A percentile compares a stretch with the other conserved stretches of the same genome.
These are phyloP conservation scores for Astraeus odoratus DNA, from an alignment of 768 basidiomycete genomes.

Conservation along the genomic window DNA sequence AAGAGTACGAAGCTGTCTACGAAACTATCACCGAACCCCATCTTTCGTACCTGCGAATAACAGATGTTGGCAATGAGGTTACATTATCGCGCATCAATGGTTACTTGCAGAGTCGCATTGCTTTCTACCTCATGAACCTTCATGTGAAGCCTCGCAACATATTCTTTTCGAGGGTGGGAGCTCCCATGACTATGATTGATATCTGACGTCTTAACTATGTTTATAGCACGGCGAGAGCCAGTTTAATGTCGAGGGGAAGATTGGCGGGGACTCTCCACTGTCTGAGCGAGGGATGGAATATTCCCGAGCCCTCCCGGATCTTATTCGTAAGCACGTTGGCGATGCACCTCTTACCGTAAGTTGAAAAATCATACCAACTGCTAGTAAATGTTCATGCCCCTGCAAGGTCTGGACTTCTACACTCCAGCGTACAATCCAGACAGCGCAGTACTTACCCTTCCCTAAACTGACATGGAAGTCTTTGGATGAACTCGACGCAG, in stretches of 20 bases:
- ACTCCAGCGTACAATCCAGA: slow-evolving; percentile 86
- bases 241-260: slow-evolving; percentile 93
- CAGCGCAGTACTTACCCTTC: slow-evolving; percentile 74
- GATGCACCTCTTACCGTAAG: slow-evolving; percentile 78
- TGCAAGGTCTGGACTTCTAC: slow-evolving; percentile 99
- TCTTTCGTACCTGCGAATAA: slow-evolving; percentile 85
- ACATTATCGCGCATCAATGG: slow-evolving; percentile 84
- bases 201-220: slow-evolving; percentile 3
- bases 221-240: slow-evolving; percentile 93
- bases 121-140: slow-evolving; percentile 97
- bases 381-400: slow-evolving; percentile 1
- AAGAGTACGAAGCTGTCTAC: slow-evolving; percentile 91
- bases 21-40: slow-evolving; percentile 91
- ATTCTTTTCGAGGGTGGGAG: slow-evolving; percentile 83
- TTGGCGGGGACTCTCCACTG: slow-evolving; percentile 92
- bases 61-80: slow-evolving; percentile 89
- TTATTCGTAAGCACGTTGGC: slow-evolving; percentile 89
- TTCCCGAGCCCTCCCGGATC: slow-evolving; percentile 73
- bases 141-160: slow-evolving; percentile 96
- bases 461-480: slow-evolving; percentile 98
- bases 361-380: slow-evolving; percentile 4
- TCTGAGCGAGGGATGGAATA: slow-evolving; percentile 84
- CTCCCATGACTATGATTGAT: slow-evolving; percentile 2
- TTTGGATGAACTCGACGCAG: slow-evolving; percentile 95
- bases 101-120: slow-evolving; percentile 94